A percentile compares a stretch with the other conserved stretches of the same genome.
Evolutionary conservation across 768 basidiomycete genomes (phyloP).

Genomic region (Neoboletus subvelutipes): DNA sequence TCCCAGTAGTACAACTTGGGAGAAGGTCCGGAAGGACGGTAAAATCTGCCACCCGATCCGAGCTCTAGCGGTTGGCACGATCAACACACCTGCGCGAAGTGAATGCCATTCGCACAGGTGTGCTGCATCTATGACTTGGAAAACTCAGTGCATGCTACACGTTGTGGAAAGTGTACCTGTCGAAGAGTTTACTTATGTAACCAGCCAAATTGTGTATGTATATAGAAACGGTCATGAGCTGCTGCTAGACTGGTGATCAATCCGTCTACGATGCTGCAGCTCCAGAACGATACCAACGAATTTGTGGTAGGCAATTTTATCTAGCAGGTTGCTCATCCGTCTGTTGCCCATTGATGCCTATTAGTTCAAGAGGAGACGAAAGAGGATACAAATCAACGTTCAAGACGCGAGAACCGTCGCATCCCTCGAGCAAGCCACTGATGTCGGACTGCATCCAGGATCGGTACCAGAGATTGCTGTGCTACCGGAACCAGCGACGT

Average conservation of each 20-base stretch:
- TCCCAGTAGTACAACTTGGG: background rate
- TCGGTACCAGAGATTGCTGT: conserved; percentile 21
- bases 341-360: background rate
- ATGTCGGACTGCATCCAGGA: background rate
- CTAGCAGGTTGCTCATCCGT: background rate
- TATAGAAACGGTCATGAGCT: too few species aligned
- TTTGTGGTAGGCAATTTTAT: conserved; percentile 23
- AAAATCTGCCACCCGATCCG: too few species aligned
- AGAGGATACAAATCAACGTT: conserved; percentile 13
- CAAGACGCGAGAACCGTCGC: background rate
- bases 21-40: too few species aligned
- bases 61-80: background rate
- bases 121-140: too few species aligned
- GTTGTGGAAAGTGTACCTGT: too few species aligned
- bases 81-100: too few species aligned
- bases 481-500: conserved; percentile 8
- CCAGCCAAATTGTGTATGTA: too few species aligned
- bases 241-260: too few species aligned
- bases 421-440: background rate
- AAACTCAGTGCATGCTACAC: too few species aligned
- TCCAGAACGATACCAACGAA: conserved; percentile 15
- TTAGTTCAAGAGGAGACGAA: conserved; percentile 30
- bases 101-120: too few species aligned
- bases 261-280: too few species aligned
- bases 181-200: background rate